Conservation (phyloP, 208 protist species). For the Leishmania arabica region DNA sequence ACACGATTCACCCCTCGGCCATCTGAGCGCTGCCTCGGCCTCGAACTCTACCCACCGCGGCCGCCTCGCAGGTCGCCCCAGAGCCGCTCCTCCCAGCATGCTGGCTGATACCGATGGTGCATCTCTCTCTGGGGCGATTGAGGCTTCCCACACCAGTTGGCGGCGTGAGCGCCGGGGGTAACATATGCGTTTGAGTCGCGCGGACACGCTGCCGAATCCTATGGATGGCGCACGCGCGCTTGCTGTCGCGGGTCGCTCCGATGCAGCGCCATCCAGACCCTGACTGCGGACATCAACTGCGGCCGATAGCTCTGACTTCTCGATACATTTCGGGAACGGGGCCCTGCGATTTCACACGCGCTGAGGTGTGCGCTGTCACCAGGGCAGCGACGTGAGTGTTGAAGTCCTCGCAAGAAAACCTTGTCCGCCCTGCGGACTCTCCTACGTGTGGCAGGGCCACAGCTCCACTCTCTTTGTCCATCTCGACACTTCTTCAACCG, state of each 20-base stretch:
- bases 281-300: not conserved
- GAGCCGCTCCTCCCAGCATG: not conserved
- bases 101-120: not conserved
- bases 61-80: not conserved
- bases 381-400: not conserved
- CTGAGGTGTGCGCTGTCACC: not conserved
- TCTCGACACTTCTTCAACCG: not conserved
- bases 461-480: not conserved
- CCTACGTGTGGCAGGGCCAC: not conserved
- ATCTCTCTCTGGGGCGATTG: not conserved
- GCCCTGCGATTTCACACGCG: not conserved
- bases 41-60: too few species aligned
- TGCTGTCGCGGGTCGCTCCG: not conserved
- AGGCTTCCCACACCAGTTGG: not conserved
- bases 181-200: not conserved
- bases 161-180: not conserved
- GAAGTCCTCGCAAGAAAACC: not conserved
- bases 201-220: not conserved
- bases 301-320: not conserved
- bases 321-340: not conserved
- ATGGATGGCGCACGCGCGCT: not conserved
- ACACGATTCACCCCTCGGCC: too few species aligned
- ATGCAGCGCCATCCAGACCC: not conserved
- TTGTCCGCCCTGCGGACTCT: not conserved
- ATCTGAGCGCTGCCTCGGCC: too few species aligned